Evolutionary conservation across 345 rosid species (phyloP).

Genomic region (Isatis tinctoria): DNA sequence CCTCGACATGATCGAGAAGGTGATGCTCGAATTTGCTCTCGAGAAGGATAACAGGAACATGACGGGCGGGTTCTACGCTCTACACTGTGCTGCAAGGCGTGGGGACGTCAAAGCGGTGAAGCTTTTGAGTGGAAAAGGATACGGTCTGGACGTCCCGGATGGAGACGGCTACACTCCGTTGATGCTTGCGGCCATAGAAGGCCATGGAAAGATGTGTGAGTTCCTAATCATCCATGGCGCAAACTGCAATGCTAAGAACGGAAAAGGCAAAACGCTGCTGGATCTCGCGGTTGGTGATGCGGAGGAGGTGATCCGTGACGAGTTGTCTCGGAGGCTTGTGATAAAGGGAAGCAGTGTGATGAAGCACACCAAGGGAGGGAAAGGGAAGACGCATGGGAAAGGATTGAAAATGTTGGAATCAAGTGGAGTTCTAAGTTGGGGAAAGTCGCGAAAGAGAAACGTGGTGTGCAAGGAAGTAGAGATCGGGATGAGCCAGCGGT

Average conservation of each 20-base stretch:
- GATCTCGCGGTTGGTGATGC: constrained; percentile 54
- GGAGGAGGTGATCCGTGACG: constrained; percentile 56
- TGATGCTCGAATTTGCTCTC: constrained; percentile 87
- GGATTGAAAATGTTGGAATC: constrained; percentile 50
- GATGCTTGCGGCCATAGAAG: constrained; percentile 90
- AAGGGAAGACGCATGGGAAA: constrained; percentile 63
- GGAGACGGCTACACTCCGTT: constrained; percentile 90
- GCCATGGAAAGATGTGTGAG: constrained; percentile 56
- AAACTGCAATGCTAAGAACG: constrained; percentile 48
- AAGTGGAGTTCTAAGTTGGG: constrained; percentile 70
- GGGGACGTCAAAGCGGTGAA: constrained; percentile 74
- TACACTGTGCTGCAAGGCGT: constrained; percentile 93
- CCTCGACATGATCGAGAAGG: constrained; percentile 75
- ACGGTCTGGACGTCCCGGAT: constrained; percentile 64
- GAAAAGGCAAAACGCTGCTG: constrained; percentile 65
- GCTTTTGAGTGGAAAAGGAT: constrained; percentile 60
- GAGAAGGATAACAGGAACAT: constrained; percentile 63
- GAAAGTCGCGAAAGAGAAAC: constrained; percentile 61
- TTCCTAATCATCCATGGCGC: constrained; percentile 67
- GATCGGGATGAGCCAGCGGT: constrained; percentile 53
- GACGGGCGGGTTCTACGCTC: constrained; percentile 79
- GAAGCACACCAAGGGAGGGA: constrained; percentile 88
- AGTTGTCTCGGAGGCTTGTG: constrained; percentile 63
- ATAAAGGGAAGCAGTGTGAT: constrained; percentile 46
- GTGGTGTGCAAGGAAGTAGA: constrained; percentile 64